A percentile compares a stretch with the other conserved stretches of the same genome.
Conservation (phyloP, 108 stramenopile genomes). For the Ochromonas danica region DNA sequence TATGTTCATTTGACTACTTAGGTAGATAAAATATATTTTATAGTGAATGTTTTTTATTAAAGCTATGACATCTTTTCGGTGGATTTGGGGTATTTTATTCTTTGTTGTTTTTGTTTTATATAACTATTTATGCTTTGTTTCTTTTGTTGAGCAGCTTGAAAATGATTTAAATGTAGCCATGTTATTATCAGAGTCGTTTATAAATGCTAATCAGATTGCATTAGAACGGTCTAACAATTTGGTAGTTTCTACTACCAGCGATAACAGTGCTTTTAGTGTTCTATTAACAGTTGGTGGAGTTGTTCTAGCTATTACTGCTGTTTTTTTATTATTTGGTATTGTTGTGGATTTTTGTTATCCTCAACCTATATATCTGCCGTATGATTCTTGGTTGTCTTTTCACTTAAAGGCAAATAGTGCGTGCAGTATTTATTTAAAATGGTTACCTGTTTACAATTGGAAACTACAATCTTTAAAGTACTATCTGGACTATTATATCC, state of each 20-base stretch:
- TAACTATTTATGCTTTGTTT: slow-evolving; percentile 17
- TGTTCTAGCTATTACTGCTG: slow-evolving; percentile 15
- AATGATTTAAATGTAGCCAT: slow-evolving; percentile 17
- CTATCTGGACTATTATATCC: slow-evolving; percentile 16
- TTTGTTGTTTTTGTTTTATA: slow-evolving; percentile 18
- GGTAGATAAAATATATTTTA: slow-evolving; percentile 18
- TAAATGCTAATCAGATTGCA: slow-evolving; percentile 17
- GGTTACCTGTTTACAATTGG: slow-evolving; percentile 15
- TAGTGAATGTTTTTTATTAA: slow-evolving; percentile 18
- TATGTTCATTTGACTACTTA: slow-evolving; percentile 17
- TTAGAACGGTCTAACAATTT: slow-evolving; percentile 17
- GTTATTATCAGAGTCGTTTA: slow-evolving; percentile 17
- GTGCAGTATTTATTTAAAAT: slow-evolving; percentile 17
- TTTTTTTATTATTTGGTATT: slow-evolving; percentile 18
- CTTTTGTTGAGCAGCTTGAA: slow-evolving; percentile 15
- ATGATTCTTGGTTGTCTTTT: slow-evolving; percentile 17
- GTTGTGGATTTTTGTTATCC: slow-evolving; percentile 16
- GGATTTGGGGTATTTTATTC: slow-evolving; percentile 16
- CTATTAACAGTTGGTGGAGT: slow-evolving; percentile 15
- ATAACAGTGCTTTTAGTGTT: slow-evolving; percentile 17
- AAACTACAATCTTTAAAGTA: slow-evolving; percentile 17
- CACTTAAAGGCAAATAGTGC: slow-evolving; percentile 15
- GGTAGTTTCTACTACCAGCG: slow-evolving; percentile 14
- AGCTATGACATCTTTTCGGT: slow-evolving; percentile 15
- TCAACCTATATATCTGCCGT: slow-evolving; percentile 15